Evolutionary conservation across 164 flowering plant genomes (phyloP), one percentile per base, ranked within the genome.

Genomic region (Akebia trifoliata): DNA sequence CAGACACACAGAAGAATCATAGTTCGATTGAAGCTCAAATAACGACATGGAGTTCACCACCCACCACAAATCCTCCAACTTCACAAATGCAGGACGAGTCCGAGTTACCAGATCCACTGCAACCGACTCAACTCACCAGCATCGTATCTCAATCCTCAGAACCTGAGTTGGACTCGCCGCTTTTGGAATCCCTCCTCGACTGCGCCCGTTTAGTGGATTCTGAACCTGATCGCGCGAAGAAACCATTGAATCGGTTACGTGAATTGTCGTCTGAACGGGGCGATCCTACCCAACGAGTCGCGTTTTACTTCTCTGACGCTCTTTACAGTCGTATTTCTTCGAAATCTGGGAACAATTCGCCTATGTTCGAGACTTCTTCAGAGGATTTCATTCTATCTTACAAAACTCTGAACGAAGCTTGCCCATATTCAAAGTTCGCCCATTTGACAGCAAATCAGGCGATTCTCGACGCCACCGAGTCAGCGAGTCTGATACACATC

Each of bases 401-500:
- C 76, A 84, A 83, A 43, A 82, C 86, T 4, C 54, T 92, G n/a
- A 81, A 86, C 69, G 97, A 93, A 20, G 92, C 95, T 3, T 84
- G 95, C 54, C 98, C 98, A 0, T 88, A 83, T 48, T 81, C 85
- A 1, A 88, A 86, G 40, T 92, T 92, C 56, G 84, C 96, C 18
- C 93, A 88, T 54, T 71, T 88, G 51, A 88, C 98, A 1, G 98
- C 98, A 3, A 92, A 88, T 63, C 96, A 92, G 53, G 96, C 96
- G 0, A 92, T 92, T 4, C 86, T 92, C 0, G 98, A 92, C 66
- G 92, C 92, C 0, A 86, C 87, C 0, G 81, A 77, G 46, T 59
- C 68, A 1, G 80, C 84, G 0, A 55, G 29, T 51, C 80, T 68
- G 60, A 86, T 92, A 39, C 98, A 92, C 75, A 83, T 92, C 18